Conservation (phyloP, 768 basidiomycete species). For the Steccherinum ochraceum region DNA sequence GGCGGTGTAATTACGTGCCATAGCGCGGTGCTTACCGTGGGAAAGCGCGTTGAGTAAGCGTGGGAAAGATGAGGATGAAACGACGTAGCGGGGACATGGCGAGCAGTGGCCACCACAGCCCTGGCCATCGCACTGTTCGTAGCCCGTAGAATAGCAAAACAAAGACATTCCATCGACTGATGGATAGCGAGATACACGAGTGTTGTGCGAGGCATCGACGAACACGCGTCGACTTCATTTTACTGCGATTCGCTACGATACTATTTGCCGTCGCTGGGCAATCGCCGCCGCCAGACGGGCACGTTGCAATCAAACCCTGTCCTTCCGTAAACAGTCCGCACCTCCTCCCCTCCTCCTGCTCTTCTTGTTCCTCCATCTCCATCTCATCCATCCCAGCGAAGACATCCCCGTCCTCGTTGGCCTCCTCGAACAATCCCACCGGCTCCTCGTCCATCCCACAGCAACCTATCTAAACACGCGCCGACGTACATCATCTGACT, state of each 20-base stretch:
- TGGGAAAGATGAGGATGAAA: not conserved
- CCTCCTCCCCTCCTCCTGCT: constrained; percentile 33
- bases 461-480: constrained; percentile 31
- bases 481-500: constrained; percentile 27
- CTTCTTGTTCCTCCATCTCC: constrained; percentile 12
- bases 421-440: not conserved
- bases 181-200: not conserved
- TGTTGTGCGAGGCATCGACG: not conserved
- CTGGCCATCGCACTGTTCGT: too few species aligned
- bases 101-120: too few species aligned
- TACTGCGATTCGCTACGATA: not conserved
- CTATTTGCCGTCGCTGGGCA: constrained; percentile 24
- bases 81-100: not conserved
- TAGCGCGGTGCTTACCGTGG: too few species aligned
- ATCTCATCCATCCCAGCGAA: constrained; percentile 6
- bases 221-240: not conserved
- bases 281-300: constrained; percentile 53
- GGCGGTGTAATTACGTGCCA: too few species aligned
- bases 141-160: too few species aligned
- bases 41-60: not conserved
- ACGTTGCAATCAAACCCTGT: constrained; percentile 75
- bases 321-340: not conserved
- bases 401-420: constrained; percentile 1
- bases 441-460: not conserved
- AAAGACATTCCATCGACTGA: too few species aligned